Evolutionary conservation across 148 eudicot species (phyloP), one percentile per base, ranked within the genome.

Genomic region (Silene uniflora): DNA sequence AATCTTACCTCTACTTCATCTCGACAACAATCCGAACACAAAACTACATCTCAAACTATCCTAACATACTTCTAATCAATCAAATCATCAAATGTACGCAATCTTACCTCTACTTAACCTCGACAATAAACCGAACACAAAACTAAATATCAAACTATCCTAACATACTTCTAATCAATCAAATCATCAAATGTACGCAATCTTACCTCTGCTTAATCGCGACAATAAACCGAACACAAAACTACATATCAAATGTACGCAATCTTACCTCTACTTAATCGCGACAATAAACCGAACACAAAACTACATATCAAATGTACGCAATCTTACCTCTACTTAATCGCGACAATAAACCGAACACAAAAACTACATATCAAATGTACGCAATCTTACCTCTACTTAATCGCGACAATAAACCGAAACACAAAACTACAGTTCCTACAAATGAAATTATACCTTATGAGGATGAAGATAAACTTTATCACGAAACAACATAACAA

Each of bases 381-480:
- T 47, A 62, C 12, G 65, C 65, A 22, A 62, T 29, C 65, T 62
- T 62, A 62, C 65, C 65, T 62, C 52, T 47, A 47, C 6, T 12
- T 0, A 47, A 47, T 47, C 52, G 6, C 52, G 0, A 47, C 52
- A 47, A 8, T n/a, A 47, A 47, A 47, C 52, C 12, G 52, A 47
- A 47, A 8, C 12, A 47, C 52, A 7, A 47, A 47, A 46, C 7
- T 1, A 46, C 44, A 39, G 4, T 35, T 35, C 39, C 54, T 47
- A 47, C 17, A 11, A 49, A 49, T 11, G 1, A 11, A 49, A 49
- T 12, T 10, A 12, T 52, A 93, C 97, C 97, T 91, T 91, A 72
- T 91, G 89, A 16, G 97, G 97, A 78, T 91, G 98, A 27, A 94
- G 91, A 67, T 91, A 90, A 67, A 91, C 91, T 74, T 90, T 87